These are phyloP conservation scores for Bigelowiella natans DNA, from an alignment of 78 protist genomes.

Conservation along the genomic window DNA sequence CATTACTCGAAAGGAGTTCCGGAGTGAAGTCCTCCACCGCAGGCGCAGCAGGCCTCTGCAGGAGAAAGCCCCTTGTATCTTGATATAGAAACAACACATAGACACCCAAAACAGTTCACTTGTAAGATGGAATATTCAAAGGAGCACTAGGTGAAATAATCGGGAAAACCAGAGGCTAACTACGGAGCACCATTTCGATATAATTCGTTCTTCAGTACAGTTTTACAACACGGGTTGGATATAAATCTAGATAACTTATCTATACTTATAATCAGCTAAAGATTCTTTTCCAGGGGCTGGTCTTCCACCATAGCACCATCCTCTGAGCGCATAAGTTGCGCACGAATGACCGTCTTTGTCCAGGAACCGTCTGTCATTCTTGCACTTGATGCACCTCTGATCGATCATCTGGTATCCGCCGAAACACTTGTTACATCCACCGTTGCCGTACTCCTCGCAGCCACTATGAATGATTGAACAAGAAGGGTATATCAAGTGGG, in stretches of 20 bases:
- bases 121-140: too few species aligned
- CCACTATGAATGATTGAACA: too few species aligned
- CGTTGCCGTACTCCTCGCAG: background rate
- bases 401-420: background rate
- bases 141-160: too few species aligned
- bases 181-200: too few species aligned
- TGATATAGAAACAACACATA: too few species aligned
- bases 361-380: background rate
- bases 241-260: too few species aligned
- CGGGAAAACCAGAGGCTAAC: too few species aligned
- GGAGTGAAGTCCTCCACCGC: background rate
- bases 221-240: too few species aligned
- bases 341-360: background rate
- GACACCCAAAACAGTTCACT: too few species aligned
- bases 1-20: background rate
- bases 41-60: background rate
- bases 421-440: background rate
- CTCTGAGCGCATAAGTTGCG: background rate
- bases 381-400: background rate
- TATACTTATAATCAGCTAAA: too few species aligned
- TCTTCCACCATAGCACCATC: background rate
- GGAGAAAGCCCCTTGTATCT: background rate
- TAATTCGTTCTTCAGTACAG: too few species aligned
- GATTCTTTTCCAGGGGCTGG: background rate
- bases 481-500: too few species aligned